Conservation (phyloP, 768 basidiomycete species). For the Phaffia tasmanica region DNA sequence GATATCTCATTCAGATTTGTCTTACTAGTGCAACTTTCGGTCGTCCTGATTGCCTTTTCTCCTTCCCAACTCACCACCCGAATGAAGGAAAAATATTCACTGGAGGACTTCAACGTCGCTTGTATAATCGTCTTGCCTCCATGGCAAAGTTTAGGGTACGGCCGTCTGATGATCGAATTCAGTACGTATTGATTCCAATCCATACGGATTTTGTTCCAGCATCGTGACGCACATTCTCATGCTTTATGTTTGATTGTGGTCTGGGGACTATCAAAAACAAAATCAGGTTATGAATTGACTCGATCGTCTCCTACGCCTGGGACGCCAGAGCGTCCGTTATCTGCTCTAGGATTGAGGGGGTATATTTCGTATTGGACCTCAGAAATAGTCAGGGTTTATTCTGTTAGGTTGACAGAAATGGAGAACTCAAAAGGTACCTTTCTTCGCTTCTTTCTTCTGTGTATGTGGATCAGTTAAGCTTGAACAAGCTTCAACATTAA, state of each 20-base stretch:
- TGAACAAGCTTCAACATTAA: conserved; percentile 2
- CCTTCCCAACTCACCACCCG: background rate
- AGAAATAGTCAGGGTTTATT: conserved; percentile 30
- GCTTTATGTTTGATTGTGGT: background rate
- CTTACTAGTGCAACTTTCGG: background rate
- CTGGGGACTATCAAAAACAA: background rate
- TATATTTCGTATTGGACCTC: conserved; percentile 47
- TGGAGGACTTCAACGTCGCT: conserved; percentile 93
- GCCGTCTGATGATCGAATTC: conserved; percentile 95
- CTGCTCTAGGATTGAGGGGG: conserved; percentile 78
- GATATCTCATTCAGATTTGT: background rate
- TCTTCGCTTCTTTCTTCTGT: conserved; percentile 4
- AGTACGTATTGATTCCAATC: conserved; percentile 50
- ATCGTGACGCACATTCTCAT: conserved; percentile 1
- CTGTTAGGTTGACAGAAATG: conserved; percentile 24
- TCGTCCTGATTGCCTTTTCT: background rate
- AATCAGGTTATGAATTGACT: conserved; percentile 80
- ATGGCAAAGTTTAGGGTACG: conserved; percentile 77
- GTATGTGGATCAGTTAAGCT: conserved; percentile 10
- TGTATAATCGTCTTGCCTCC: conserved; percentile 94
- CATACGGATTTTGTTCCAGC: background rate
- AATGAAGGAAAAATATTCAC: conserved; percentile 75
- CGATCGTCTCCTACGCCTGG: conserved; percentile 42
- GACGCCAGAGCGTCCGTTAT: conserved; percentile 88
- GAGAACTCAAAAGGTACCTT: conserved; percentile 12